phyloP scores from a whole-genome alignment of 495 filamentous ascomycete species.

The Penicillium atrosanguineum region DNA sequence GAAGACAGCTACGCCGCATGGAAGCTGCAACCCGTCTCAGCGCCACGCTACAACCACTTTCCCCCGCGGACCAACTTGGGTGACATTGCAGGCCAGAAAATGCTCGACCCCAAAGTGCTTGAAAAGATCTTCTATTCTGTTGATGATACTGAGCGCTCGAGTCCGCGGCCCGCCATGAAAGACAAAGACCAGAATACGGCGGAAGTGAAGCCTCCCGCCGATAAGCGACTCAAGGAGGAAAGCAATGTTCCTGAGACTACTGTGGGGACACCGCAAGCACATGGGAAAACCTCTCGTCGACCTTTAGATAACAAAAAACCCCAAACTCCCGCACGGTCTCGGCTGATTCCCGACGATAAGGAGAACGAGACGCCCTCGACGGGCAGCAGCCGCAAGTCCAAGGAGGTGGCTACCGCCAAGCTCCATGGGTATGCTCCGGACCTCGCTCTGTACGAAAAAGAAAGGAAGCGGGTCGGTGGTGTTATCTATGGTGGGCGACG shows the following conservation, averaged over 20 bases:
- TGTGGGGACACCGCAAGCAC: slow-evolving; percentile 28
- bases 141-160: slow-evolving; percentile 25
- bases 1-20: slow-evolving; percentile 95
- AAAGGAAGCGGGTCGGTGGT: slow-evolving; percentile 83
- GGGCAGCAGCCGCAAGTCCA: slow-evolving; percentile 79
- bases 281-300: slow-evolving; percentile 27
- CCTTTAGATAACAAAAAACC: slow-evolving; percentile 25
- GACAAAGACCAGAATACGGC: slow-evolving; percentile 35
- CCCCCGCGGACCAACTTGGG: slow-evolving; percentile 85
- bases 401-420: slow-evolving; percentile 72
- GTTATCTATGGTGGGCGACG: slow-evolving; percentile 70
- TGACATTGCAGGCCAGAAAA: slow-evolving; percentile 87
- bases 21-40: slow-evolving; percentile 61
- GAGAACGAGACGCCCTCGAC: slow-evolving; percentile 84
- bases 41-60: slow-evolving; percentile 75
- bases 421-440: slow-evolving; percentile 77
- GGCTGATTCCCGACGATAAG: slow-evolving; percentile 56
- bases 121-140: slow-evolving; percentile 54
- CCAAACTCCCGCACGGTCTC: slow-evolving; percentile 47
- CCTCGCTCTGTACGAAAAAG: slow-evolving; percentile 87
- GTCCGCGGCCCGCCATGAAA: slow-evolving; percentile 32
- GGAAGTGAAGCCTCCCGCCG: slow-evolving; percentile 19
- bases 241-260: slow-evolving; percentile 13
- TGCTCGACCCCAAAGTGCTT: slow-evolving; percentile 54
- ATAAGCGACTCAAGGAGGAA: slow-evolving; percentile 17